Conservation (phyloP, 495 filamentous ascomycete genomes). For the Endocarpon pusillum region DNA sequence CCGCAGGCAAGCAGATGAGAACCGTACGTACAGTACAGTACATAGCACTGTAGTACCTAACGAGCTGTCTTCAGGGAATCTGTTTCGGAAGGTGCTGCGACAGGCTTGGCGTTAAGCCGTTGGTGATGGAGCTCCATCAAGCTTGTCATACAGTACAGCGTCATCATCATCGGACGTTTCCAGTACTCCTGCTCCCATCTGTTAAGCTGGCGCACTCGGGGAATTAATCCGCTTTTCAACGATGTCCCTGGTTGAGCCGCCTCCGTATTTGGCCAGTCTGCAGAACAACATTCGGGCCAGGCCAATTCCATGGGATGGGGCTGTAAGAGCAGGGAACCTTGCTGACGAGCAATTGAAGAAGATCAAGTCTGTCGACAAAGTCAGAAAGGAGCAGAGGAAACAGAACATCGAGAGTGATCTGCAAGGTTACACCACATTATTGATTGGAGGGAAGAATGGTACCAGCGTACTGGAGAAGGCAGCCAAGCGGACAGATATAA, state of each 20-base stretch:
- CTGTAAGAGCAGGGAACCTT: conserved; percentile 82
- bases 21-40: no score
- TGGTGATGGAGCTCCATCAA: no score
- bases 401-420: conserved; percentile 66
- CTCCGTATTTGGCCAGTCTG: conserved; percentile 74
- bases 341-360: conserved; percentile 87
- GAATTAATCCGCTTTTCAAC: no score
- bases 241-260: conserved; percentile 88
- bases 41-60: no score
- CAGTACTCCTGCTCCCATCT: no score
- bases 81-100: no score
- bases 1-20: no score
- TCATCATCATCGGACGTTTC: no score
- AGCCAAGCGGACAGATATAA: conserved; percentile 62
- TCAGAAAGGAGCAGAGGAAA: conserved; percentile 71
- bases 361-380: conserved; percentile 96
- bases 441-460: conserved; percentile 54
- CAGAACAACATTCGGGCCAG: conserved; percentile 89
- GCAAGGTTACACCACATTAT: conserved; percentile 55
- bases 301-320: conserved; percentile 96
- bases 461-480: conserved; percentile 71
- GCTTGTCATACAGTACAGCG: no score
- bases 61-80: no score
- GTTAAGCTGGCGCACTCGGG: no score
- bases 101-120: no score